Evolutionary conservation across 1,284 basidiomycete genomes (phyloP), one percentile per base, ranked within the genome.

Genomic region (Neonothopanus nambi): DNA sequence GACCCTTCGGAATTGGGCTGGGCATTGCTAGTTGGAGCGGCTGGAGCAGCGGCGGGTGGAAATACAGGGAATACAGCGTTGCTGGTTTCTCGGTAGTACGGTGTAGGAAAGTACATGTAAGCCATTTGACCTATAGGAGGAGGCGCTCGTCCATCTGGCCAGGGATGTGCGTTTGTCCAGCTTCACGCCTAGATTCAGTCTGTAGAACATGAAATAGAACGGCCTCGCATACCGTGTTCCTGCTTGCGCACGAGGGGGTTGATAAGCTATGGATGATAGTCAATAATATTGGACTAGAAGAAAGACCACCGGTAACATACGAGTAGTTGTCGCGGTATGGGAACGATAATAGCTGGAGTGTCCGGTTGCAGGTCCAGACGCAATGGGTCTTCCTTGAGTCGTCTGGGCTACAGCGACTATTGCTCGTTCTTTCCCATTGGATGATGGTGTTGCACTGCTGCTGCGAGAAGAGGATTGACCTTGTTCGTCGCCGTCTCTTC

Each of bases 271-370:
- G 33, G 41, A 61, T 53, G 26, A 54, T 58, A 39, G 33, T 17
- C 41, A 38, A 52, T 48, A n/a, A 52, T 46, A 55, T 57, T 21
- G 57, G 49, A 55, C 47, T 33, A 28, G 38, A 21, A 44, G 56
- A 18, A 21, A 44, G 40, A n/a, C n/a, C n/a, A 38, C 54, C 48
- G 37, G 44, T 59, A 35, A 67, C 65, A 55, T 59, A 68, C 68
- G 63, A 56, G 53, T 63, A 18, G 57, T 65, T 18, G 63, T 65
- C 35, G 61, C 63, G 17, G 81, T 84, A 59, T 87, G 82, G 57
- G 78, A 78, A 35, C 82, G 79, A 61, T 87, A 87, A 65, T 87
- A 85, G 55, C 77, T 81, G 21, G 79, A 78, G 26, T 76, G 70
- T 15, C 74, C 75, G 3, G 67, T 62, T 21, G 71, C 61, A 21